Conservation (phyloP, 1,284 basidiomycete genomes). For the Pyrrhoderma lamaoense region DNA sequence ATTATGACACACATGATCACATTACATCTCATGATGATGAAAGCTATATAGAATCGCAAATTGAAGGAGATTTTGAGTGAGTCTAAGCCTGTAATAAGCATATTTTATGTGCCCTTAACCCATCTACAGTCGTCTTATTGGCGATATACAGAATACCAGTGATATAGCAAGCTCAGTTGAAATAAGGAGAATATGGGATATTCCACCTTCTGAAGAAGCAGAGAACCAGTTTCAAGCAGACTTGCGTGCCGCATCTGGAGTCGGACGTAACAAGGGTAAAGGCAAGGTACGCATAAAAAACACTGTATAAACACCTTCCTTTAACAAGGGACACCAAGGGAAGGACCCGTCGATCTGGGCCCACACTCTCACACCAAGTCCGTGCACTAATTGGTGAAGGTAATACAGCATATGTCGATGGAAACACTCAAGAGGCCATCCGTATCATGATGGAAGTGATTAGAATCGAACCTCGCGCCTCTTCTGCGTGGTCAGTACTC, state of each 20-base stretch:
- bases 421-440: constrained; percentile 62
- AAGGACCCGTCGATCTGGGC: constrained; percentile 35
- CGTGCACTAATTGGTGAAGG: constrained; percentile 77
- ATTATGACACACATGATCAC: not conserved
- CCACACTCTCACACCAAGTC: constrained; percentile 76
- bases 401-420: constrained; percentile 81
- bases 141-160: constrained; percentile 47
- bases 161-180: constrained; percentile 38
- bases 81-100: constrained; percentile 15
- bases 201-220: constrained; percentile 50
- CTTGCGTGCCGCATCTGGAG: constrained; percentile 59
- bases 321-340: constrained; percentile 22
- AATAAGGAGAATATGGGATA: constrained; percentile 59
- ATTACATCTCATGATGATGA: constrained; percentile 4
- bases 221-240: constrained; percentile 65
- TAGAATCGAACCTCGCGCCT: constrained; percentile 83
- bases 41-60: constrained; percentile 15
- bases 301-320: not conserved
- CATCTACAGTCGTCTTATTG: constrained; percentile 48
- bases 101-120: not conserved
- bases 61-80: constrained; percentile 27
- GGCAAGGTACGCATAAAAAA: constrained; percentile 6
- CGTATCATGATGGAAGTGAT: constrained; percentile 87
- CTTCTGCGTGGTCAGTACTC: constrained; percentile 81
- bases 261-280: constrained; percentile 42